Conservation (phyloP, 208 protist species). For the Leishmania major region DNA sequence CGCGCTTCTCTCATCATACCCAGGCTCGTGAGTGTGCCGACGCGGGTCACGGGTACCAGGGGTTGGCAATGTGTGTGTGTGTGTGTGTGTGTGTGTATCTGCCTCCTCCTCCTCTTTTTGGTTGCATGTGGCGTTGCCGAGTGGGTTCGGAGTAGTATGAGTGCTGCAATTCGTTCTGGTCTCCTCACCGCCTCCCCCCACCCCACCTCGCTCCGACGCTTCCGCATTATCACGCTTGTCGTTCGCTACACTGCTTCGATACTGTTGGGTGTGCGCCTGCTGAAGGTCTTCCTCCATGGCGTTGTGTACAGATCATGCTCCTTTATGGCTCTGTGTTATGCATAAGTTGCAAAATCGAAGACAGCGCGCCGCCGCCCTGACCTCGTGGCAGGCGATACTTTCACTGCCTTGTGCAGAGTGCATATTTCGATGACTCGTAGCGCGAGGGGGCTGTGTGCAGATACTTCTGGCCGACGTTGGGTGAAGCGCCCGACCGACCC, state of each 20-base stretch:
- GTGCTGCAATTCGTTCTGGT: not conserved
- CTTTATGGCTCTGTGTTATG: not conserved
- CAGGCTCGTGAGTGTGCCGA: slow-evolving; percentile 5
- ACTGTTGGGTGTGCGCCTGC: not conserved
- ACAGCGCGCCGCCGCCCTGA: not conserved
- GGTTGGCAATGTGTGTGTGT: not conserved
- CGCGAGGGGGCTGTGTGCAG: not conserved
- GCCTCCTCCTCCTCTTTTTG: not conserved
- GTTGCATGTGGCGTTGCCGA: not conserved
- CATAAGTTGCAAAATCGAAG: not conserved
- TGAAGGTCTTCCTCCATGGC: not conserved
- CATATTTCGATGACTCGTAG: not conserved
- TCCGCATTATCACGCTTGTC: not conserved
- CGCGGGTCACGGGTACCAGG: not conserved
- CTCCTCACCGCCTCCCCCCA: not conserved
- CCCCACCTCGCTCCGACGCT: no score
- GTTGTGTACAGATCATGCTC: not conserved
- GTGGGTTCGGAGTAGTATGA: not conserved
- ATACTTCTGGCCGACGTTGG: not conserved
- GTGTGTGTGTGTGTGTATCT: not conserved
- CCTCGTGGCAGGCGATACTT: not conserved
- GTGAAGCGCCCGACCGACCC: not conserved
- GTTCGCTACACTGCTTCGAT: not conserved
- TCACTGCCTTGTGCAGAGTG: not conserved
- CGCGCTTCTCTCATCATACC: not conserved